phyloP scores from a whole-genome alignment of 1,139 yeast genomes.

The Geotrichum siamense region DNA sequence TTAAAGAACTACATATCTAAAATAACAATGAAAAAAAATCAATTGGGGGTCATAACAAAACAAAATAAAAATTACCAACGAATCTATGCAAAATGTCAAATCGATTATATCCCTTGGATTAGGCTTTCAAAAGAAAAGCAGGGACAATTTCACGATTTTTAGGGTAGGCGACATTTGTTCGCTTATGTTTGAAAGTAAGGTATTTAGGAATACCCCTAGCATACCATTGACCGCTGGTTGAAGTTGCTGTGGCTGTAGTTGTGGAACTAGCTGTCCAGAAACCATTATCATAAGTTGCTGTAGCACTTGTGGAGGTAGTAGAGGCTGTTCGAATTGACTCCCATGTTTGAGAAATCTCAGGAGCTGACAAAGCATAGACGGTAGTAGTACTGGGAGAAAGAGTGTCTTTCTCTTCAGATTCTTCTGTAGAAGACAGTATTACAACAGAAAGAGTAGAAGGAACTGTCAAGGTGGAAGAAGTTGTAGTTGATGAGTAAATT shows the following conservation, averaged over 20 bases:
- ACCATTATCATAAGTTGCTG: constrained; percentile 1
- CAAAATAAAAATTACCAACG: too few species aligned
- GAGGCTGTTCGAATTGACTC: background rate
- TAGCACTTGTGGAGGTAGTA: background rate
- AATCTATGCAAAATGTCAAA: too few species aligned
- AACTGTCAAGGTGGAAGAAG: background rate
- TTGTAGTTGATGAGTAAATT: background rate
- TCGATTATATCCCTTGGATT: too few species aligned
- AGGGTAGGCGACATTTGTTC: background rate
- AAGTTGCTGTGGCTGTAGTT: background rate
- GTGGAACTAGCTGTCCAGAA: constrained; percentile 1
- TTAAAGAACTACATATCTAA: too few species aligned
- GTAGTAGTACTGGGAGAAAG: constrained; percentile 1
- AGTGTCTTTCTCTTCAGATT: background rate
- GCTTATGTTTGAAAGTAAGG: too few species aligned
- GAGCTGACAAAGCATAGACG: constrained; percentile 1
- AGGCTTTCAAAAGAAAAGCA: background rate
- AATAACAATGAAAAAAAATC: too few species aligned
- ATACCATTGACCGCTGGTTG: background rate
- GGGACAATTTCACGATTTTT: background rate
- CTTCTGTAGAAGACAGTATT: background rate
- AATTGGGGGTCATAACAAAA: too few species aligned
- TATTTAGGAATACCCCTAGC: too few species aligned
- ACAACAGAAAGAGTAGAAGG: constrained; percentile 4
- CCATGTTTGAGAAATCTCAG: background rate